phyloP scores from a whole-genome alignment of 106 monocot species.

The Iris macrosiphon region DNA sequence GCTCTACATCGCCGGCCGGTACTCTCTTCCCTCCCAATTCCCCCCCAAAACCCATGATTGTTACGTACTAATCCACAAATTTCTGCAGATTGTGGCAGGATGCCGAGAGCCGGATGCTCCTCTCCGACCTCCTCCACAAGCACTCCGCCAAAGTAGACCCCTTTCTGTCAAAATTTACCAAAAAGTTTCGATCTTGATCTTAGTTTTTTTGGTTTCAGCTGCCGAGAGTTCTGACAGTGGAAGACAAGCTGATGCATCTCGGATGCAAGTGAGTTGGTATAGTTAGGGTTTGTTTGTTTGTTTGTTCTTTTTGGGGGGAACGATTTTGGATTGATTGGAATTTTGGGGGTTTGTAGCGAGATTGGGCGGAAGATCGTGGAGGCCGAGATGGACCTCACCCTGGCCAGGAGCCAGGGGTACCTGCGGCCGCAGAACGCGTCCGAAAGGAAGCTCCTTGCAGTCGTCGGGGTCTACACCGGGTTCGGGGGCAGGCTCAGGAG shows the following conservation, averaged over 20 bases:
- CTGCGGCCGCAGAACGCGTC: constrained; percentile 37
- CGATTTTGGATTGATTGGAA: background rate
- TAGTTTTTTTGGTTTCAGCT: constrained; percentile 34
- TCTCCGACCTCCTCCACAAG: constrained; percentile 60
- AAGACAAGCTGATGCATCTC: constrained; percentile 77
- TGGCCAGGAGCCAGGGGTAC: constrained; percentile 90
- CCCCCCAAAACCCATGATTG: too few species aligned
- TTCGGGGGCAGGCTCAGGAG: constrained; percentile 83
- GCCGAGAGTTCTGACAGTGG: constrained; percentile 70
- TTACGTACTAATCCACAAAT: too few species aligned
- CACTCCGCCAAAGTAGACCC: constrained; percentile 43
- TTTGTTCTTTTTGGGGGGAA: too few species aligned
- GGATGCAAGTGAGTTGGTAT: constrained; percentile 81
- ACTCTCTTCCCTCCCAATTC: background rate
- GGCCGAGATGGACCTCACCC: constrained; percentile 87
- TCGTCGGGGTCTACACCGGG: constrained; percentile 91
- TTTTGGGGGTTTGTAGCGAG: constrained; percentile 39
- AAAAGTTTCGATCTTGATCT: too few species aligned
- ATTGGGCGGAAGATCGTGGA: constrained; percentile 81
- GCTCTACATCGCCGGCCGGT: constrained; percentile 86
- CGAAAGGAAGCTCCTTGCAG: constrained; percentile 64
- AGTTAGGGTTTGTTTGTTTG: background rate
- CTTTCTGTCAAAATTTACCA: background rate
- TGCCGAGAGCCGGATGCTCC: constrained; percentile 65
- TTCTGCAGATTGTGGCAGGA: constrained; percentile 89